Evolutionary conservation across 768 basidiomycete genomes (phyloP).

Genomic region (Termitomyces sp.): DNA sequence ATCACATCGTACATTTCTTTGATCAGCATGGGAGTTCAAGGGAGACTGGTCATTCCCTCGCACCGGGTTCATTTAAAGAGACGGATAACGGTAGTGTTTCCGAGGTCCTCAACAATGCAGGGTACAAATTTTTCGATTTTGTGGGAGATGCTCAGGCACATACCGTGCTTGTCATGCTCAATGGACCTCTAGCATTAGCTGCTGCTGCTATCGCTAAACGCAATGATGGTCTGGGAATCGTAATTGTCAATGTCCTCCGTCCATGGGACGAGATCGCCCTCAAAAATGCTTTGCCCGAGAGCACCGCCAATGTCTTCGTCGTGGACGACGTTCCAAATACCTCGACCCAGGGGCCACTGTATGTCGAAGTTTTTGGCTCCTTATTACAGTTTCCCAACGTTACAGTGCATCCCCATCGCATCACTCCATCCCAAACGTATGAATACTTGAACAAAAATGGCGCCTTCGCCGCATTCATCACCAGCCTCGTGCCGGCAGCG

Average conservation of each 20-base stretch:
- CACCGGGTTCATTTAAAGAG: conserved; percentile 28
- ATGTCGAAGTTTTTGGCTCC: conserved; percentile 64
- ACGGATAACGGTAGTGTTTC: conserved; percentile 28
- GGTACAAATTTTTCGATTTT: conserved; percentile 79
- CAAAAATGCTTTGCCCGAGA: conserved; percentile 50
- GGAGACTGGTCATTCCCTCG: conserved; percentile 58
- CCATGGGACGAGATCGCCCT: conserved; percentile 78
- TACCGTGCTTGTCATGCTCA: conserved; percentile 65
- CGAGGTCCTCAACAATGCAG: conserved; percentile 47
- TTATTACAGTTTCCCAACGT: conserved; percentile 38
- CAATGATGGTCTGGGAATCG: conserved; percentile 50
- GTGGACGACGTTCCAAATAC: conserved; percentile 72
- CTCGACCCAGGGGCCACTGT: conserved; percentile 58
- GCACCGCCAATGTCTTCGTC: conserved; percentile 59
- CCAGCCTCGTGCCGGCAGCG: conserved; percentile 25
- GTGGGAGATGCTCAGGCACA: conserved; percentile 57
- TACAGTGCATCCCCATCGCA: conserved; percentile 48
- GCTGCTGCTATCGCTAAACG: conserved; percentile 46
- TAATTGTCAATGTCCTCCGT: conserved; percentile 74
- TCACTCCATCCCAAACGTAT: conserved; percentile 53
- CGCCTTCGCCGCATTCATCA: conserved; percentile 39
- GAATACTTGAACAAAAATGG: conserved; percentile 40
- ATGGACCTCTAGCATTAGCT: conserved; percentile 69
- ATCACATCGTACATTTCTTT: conserved; percentile 84
- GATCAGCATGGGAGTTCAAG: conserved; percentile 80